Evolutionary conservation across 768 basidiomycete genomes (phyloP), one percentile per base, ranked within the genome.

Genomic region (Serendipita sp.): DNA sequence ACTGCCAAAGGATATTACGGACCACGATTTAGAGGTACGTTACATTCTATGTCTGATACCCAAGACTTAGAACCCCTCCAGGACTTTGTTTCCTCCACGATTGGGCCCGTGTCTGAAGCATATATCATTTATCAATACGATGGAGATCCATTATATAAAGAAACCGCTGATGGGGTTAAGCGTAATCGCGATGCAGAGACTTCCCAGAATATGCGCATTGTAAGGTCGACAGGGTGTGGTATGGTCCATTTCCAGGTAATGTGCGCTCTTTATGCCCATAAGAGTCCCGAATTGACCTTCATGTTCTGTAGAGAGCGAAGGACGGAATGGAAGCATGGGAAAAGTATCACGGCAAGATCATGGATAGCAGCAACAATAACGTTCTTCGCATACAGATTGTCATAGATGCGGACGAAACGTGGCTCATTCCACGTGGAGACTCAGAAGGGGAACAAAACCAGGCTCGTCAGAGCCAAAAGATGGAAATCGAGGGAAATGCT

Each of bases 231-330:
- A 10, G 55, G 55, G 8, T 60, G 55, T 60, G 55, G 55, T 8
- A 60, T 60, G 55, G 29, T 60, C 11, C 55, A 60, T 33, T 60
- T 60, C 34, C 55, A 60, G 55, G 55, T 60, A 50, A n/a, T 50
- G n/a, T 18, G 18, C 18, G 29, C 10, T 37, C 8, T 34, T 60
- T 27, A 11, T 29, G 10, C 16, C 27, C 13, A 60, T 36, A 11
- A 37, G 40, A 6, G 40, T 40, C 36, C 34, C 10, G 10, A 36
- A 36, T 29, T 33, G 13, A 50, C 48, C n/a, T n/a, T 50, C 23
- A 1, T 50, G 29, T 31, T 31, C 8, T n/a, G 16, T 33, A 60
- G 55, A 27, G 29, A 29, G 55, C 27, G 34, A 60, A 60, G 29
- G 55, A 60, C 31, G 29, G 27, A 10, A 31, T 60, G 16, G 55